Percentiles rank a stretch among this genome's conserved stretches.
Conservation (phyloP, 2,329 filamentous ascomycete species). For the Celoporthe dispersa region DNA sequence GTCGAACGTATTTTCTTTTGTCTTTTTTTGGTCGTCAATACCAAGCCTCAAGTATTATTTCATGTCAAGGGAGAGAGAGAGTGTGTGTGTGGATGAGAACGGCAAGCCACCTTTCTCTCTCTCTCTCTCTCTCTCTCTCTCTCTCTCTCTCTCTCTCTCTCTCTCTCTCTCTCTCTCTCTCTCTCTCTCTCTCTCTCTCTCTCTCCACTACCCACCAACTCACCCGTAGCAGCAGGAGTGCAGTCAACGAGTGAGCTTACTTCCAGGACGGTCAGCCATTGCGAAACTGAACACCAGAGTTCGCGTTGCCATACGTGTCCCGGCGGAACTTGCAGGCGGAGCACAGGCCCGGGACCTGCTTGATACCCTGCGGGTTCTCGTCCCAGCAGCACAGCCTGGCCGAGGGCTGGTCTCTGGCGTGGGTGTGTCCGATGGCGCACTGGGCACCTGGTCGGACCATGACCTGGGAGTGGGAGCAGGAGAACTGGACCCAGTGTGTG, state of each 20-base stretch:
- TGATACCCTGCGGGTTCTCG: neutral
- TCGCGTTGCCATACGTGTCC: neutral
- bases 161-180: no score
- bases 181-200: no score
- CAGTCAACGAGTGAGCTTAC: no score
- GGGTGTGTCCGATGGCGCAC: neutral
- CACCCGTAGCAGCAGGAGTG: no score
- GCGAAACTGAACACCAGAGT: neutral
- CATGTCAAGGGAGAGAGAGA: neutral
- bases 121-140: no score
- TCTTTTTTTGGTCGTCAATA: no score
- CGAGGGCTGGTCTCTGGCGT: neutral
- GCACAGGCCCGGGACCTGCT: neutral
- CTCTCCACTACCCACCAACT: no score
- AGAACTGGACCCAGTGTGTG: neutral
- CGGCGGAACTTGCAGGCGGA: neutral
- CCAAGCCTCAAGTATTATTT: no score
- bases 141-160: no score
- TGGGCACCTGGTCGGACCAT: neutral
- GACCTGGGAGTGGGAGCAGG: neutral
- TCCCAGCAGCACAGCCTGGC: slow-evolving; percentile 6
- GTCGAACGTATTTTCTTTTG: neutral
- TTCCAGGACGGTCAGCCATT: no score
- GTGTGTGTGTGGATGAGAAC: neutral
- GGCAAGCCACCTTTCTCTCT: neutral